Evolutionary conservation across 371 early-diverging fungal species (phyloP), one percentile per base, ranked within the genome.

Genomic region (Massospora cicadina): DNA sequence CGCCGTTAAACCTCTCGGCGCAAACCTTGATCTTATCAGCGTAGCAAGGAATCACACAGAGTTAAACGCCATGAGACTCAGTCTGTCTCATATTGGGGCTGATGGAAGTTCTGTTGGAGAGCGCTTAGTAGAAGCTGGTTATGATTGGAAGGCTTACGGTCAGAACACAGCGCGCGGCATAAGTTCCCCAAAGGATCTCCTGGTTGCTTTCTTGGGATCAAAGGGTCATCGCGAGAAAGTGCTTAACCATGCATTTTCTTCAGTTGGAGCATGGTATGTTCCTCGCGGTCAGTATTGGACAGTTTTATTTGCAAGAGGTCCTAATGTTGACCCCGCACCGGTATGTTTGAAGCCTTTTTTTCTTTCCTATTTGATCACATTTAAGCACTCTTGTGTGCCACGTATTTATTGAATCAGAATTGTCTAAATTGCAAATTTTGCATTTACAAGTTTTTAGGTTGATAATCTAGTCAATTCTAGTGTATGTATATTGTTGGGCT

Each of bases 201-300:
- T 58, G 12, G 28, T 12, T 12, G 5, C 23, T 10, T 25, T 58
- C 25, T 23, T 58, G 28, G 28, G 5, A 23, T 5, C 5, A 12
- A 58, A 28, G 28, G 58, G 58, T 58, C 58, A 58, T 58, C 58
- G 58, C 7, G 58, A 58, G 23, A 58, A 23, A 23, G 23, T 58
- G 23, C 23, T 58, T 5, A 28, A 28, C 5, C 58, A 10, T 12
- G 58, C 25, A 5, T 58, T 12, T 23, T 23, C 25, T 58, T 12
- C 12, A 12, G 7, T 58, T 12, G 58, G 58, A 12, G 23, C 23
- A 12, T 58, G 58, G 58, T 58, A 58, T 23, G 58, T 58, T 7
- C 58, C 58, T 5, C 23, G 28, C 23, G 58, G 58, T 28, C 5
- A 58, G 12, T 58, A 58, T 23, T 58, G 58, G 58, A 58, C 58